These are phyloP conservation scores for Microcera coccophila DNA, from an alignment of 2,329 filamentous ascomycete species.

Conservation along the genomic window DNA sequence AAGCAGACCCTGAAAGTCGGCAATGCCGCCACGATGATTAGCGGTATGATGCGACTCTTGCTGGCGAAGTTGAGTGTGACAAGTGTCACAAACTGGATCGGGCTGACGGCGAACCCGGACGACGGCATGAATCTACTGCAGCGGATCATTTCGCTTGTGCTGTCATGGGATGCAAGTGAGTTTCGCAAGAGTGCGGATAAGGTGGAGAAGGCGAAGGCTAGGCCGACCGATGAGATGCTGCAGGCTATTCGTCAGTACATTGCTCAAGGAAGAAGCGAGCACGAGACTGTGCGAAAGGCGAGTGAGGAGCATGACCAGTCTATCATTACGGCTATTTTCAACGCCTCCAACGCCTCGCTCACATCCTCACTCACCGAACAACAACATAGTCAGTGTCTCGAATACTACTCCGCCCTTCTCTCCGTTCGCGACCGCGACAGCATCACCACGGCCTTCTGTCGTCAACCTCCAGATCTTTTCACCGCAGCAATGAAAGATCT, in stretches of 20 bases:
- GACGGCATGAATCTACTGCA: constrained; percentile 81
- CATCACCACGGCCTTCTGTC: constrained; percentile 64
- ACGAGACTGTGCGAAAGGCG: constrained; percentile 54
- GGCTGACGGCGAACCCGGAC: constrained; percentile 64
- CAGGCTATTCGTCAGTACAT: constrained; percentile 58
- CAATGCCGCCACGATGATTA: constrained; percentile 80
- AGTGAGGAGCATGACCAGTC: constrained; percentile 53
- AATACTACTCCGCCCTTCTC: constrained; percentile 68
- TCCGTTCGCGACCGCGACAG: constrained; percentile 70
- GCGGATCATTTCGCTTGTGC: constrained; percentile 67
- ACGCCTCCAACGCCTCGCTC: constrained; percentile 45
- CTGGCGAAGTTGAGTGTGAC: constrained; percentile 75
- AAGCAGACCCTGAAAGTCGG: constrained; percentile 70
- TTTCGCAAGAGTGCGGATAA: constrained; percentile 62
- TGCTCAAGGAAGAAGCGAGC: constrained; percentile 48
- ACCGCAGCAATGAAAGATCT: constrained; percentile 63
- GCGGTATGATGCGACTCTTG: constrained; percentile 66
- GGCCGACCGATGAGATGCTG: constrained; percentile 57
- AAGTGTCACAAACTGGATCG: constrained; percentile 74
- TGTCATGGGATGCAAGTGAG: constrained; percentile 69
- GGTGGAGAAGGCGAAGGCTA: constrained; percentile 58
- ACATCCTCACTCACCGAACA: constrained; percentile 48
- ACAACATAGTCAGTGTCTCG: constrained; percentile 62
- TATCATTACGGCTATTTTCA: constrained; percentile 64
- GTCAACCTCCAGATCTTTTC: constrained; percentile 66